A percentile compares a stretch with the other conserved stretches of the same genome.
phyloP scores from a whole-genome alignment of 192 early-diverging fungal species.

The Lobosporangium transversale region DNA sequence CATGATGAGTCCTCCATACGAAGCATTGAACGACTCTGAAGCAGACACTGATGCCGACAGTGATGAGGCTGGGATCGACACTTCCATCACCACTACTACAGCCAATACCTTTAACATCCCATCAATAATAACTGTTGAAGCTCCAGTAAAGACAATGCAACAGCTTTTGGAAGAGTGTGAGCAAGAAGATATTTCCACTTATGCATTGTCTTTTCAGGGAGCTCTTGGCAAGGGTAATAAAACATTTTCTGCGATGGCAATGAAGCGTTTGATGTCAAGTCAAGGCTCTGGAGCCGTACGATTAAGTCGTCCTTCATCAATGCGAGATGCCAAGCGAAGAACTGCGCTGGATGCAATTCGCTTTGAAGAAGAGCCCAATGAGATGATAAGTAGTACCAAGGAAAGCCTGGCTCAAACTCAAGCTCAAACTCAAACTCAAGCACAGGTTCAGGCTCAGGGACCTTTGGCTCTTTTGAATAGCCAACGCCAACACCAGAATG shows the following conservation, averaged over 20 bases:
- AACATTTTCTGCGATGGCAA: constrained; percentile 28
- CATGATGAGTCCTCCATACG: background rate
- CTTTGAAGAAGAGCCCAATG: constrained; percentile 20
- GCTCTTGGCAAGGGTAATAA: constrained; percentile 9
- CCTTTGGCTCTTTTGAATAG: too few relatives aligned
- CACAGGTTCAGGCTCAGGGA: too few relatives aligned
- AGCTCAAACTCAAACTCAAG: too few relatives aligned
- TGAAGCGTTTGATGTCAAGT: constrained; percentile 7
- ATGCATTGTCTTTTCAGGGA: constrained; percentile 3
- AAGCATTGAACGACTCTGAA: background rate
- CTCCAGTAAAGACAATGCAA: constrained; percentile 28
- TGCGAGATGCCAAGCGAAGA: constrained; percentile 33
- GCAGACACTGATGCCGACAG: background rate
- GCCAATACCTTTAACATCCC: background rate
- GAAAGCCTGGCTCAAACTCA: background rate
- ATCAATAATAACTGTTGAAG: too few relatives aligned
- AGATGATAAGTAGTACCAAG: background rate
- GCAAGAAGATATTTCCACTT: constrained; percentile 9
- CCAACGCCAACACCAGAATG: background rate
- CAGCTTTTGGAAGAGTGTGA: constrained; percentile 32
- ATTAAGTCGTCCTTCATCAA: constrained; percentile 40
- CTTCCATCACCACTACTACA: background rate
- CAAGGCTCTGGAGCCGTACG: constrained; percentile 12
- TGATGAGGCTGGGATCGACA: background rate
- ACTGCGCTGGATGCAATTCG: constrained; percentile 20